Conservation (phyloP, 1,284 basidiomycete species). For the Anthracocystis setariae region DNA sequence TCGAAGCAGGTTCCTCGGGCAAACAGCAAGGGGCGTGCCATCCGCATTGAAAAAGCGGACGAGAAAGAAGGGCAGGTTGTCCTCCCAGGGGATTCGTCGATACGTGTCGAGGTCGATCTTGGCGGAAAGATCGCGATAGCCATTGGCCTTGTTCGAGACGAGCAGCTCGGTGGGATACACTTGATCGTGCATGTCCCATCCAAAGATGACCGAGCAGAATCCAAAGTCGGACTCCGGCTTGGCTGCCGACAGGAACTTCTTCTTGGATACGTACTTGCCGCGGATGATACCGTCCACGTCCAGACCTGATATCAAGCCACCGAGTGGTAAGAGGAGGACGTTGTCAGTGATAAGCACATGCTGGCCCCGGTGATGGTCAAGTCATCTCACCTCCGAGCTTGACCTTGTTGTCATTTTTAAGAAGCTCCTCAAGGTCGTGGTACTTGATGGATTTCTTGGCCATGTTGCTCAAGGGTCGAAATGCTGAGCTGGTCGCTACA, state of each 20-base stretch:
- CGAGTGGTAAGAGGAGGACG: neutral
- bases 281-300: slow-evolving; percentile 83
- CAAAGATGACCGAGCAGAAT: slow-evolving; percentile 58
- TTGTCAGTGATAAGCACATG: neutral
- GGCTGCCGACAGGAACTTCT: slow-evolving; percentile 88
- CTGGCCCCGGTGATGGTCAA: too few species aligned
- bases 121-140: slow-evolving; percentile 87
- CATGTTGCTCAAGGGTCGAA: slow-evolving; percentile 9
- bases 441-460: slow-evolving; percentile 33
- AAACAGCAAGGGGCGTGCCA: slow-evolving; percentile 75
- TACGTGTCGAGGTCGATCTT: slow-evolving; percentile 81
- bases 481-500: neutral
- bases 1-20: slow-evolving; percentile 84
- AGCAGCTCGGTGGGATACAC: slow-evolving; percentile 81
- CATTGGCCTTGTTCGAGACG: slow-evolving; percentile 89
- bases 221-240: slow-evolving; percentile 74
- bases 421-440: slow-evolving; percentile 56
- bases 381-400: slow-evolving; percentile 76
- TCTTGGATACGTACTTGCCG: slow-evolving; percentile 93
- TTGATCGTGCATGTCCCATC: slow-evolving; percentile 48
- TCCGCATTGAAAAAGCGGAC: slow-evolving; percentile 82
- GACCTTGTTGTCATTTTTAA: slow-evolving; percentile 80
- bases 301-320: slow-evolving; percentile 37
- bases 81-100: slow-evolving; percentile 90
- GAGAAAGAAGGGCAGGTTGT: slow-evolving; percentile 90